phyloP scores from a whole-genome alignment of 768 basidiomycete genomes.

The Bullera alba region DNA sequence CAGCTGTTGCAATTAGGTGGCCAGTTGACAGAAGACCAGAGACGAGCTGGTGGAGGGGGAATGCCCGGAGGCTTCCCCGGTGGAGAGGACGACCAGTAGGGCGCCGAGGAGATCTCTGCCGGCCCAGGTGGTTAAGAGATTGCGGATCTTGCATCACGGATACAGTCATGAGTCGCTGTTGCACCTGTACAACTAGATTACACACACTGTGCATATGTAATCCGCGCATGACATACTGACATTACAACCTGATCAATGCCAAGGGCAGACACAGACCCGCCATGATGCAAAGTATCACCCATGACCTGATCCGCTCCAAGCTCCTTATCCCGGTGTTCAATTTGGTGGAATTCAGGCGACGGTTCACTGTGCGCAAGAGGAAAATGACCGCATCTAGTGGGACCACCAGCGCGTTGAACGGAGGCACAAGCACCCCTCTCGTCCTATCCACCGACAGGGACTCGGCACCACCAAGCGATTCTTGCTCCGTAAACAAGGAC shows the following conservation, averaged over 20 bases:
- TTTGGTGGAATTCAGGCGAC: no score
- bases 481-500: no score
- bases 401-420: background rate
- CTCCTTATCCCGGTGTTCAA: no score
- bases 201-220: background rate
- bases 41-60: slow-evolving; percentile 1
- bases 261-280: no score
- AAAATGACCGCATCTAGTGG: background rate
- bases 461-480: background rate
- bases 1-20: slow-evolving; percentile 5
- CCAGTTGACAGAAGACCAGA: slow-evolving; percentile 3
- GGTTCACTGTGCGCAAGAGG: no score
- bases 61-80: slow-evolving; percentile 32
- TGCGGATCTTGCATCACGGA: background rate
- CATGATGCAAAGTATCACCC: no score
- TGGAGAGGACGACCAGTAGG: background rate
- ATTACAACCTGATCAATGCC: no score
- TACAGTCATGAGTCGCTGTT: no score
- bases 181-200: no score
- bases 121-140: background rate
- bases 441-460: background rate
- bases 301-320: no score
- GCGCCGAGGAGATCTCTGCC: no score
- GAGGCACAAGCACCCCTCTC: background rate
- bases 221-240: no score